Percentiles rank a stretch among this genome's conserved stretches.
Conservation (phyloP, 1,284 basidiomycete genomes). For the Pascua sp. region DNA sequence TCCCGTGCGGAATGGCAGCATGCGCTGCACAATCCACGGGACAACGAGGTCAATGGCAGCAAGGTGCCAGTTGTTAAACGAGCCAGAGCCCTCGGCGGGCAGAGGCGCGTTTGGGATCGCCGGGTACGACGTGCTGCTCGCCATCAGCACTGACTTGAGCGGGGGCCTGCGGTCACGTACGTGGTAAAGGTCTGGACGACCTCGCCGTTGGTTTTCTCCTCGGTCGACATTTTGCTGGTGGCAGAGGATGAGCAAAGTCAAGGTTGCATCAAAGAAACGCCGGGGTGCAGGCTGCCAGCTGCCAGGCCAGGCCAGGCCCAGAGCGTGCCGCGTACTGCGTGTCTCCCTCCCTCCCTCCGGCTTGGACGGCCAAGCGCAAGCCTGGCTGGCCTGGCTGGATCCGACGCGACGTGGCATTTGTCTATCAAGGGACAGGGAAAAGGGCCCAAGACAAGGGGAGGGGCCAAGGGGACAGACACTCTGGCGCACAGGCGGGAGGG, state of each 20-base stretch:
- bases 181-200: slow-evolving; percentile 3
- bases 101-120: slow-evolving; percentile 68
- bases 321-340: no score
- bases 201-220: not conserved
- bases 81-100: slow-evolving; percentile 80
- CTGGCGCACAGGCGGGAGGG: no score
- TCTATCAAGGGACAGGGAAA: no score
- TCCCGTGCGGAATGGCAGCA: slow-evolving; percentile 64
- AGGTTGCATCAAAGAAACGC: not conserved
- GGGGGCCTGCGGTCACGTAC: not conserved
- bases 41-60: slow-evolving; percentile 69
- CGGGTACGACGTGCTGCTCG: slow-evolving; percentile 32
- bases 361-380: no score
- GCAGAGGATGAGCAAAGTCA: not conserved
- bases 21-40: slow-evolving; percentile 74
- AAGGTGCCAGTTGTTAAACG: slow-evolving; percentile 78
- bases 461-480: no score
- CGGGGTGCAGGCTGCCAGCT: no score
- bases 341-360: no score
- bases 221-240: slow-evolving; percentile 4
- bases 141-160: not conserved
- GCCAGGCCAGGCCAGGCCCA: no score
- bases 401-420: no score
- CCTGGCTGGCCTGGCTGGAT: no score
- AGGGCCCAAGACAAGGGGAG: no score